These are phyloP conservation scores for Nidularia pulvinata DNA, from an alignment of 768 basidiomycete species.

Conservation along the genomic window DNA sequence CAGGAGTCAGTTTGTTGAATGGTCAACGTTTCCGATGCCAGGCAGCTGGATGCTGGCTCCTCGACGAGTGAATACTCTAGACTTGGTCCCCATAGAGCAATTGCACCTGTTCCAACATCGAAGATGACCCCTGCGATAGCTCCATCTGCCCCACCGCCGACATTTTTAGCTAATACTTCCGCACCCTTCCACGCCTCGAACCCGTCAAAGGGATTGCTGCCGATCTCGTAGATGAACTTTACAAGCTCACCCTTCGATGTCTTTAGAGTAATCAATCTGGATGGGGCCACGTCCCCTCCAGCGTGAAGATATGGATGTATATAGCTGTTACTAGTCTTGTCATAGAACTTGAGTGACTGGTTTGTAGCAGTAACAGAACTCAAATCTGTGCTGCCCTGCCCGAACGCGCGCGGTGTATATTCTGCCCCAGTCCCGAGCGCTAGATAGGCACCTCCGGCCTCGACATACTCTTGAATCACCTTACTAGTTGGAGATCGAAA, in stretches of 20 bases:
- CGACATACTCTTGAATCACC: conserved; percentile 59
- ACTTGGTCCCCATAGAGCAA: conserved; percentile 55
- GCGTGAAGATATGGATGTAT: conserved; percentile 21
- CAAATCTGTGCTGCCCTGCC: conserved; percentile 38
- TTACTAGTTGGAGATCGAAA: conserved; percentile 33
- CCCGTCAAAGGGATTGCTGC: conserved; percentile 21
- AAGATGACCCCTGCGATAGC: conserved; percentile 27
- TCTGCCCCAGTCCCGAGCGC: conserved; percentile 62
- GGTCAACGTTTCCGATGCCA: conserved; percentile 7
- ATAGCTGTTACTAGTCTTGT: conserved; percentile 26
- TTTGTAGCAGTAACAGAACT: conserved; percentile 19
- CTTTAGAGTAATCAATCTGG: conserved; percentile 12
- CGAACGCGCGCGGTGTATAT: conserved; percentile 27
- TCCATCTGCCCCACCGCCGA: conserved; percentile 11
- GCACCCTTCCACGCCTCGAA: conserved; percentile 19
- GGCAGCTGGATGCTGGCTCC: conserved; percentile 26
- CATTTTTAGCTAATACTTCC: conserved; percentile 27
- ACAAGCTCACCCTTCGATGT: conserved; percentile 18
- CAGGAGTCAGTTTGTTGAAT: conserved; percentile 13
- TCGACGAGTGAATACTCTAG: conserved; percentile 52
- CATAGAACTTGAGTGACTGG: conserved; percentile 31
- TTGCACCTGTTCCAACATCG: conserved; percentile 43
- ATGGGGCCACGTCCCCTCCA: conserved; percentile 4
- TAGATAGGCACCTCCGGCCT: conserved; percentile 70
- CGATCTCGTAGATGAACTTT: conserved; percentile 22